Evolutionary conservation across 75 land plant genomes (phyloP), one percentile per base, ranked within the genome.

Genomic region (Larix kaempferi): DNA sequence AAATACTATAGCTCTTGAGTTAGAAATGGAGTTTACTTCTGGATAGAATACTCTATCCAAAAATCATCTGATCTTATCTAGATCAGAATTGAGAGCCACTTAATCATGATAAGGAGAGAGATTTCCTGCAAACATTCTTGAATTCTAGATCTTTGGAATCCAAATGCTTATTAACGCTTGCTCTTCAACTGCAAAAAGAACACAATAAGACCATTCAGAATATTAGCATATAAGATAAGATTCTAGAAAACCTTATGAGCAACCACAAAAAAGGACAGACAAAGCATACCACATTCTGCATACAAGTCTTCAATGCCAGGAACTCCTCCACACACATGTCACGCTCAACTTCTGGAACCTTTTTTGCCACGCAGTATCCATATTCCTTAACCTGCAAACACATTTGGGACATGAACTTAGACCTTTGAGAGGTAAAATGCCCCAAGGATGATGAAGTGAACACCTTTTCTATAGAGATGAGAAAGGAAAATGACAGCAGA

Each of bases 321-420:
- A 97, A 95, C 79, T 95, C 94, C 82, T 94, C 87, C 76, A 79
- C 64, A 63, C 99, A 97, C 95, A 95, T 94, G 60, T 92, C 89
- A 77, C 71, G 89, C 77, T 97, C 99, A 78, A 97, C 85, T 56
- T 89, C 87, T 22, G 99, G 95, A 74, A 94, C 89, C 71, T 83
- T 92, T 59, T 80, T 77, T 49, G 93, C 89, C 23, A 97, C 86
- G 78, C 99, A 97, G 60, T 69, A 84, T 17, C 99, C 99, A 76
- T 96, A 96, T 41, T 81, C 91, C 85, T 89, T 91, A 21, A 88
- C 87, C 99, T 97, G 81, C 54, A 49, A 49, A 49, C 54, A 49
- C 54, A 49, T 49, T 49, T 10, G 54, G 11, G 54, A 49, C 54
- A 10, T 49, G 54, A 49, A 49, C 11, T 49, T 49, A 11, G 10